These are phyloP conservation scores for Gonium pectorale DNA, from an alignment of 139 green algal species.

Conservation along the genomic window DNA sequence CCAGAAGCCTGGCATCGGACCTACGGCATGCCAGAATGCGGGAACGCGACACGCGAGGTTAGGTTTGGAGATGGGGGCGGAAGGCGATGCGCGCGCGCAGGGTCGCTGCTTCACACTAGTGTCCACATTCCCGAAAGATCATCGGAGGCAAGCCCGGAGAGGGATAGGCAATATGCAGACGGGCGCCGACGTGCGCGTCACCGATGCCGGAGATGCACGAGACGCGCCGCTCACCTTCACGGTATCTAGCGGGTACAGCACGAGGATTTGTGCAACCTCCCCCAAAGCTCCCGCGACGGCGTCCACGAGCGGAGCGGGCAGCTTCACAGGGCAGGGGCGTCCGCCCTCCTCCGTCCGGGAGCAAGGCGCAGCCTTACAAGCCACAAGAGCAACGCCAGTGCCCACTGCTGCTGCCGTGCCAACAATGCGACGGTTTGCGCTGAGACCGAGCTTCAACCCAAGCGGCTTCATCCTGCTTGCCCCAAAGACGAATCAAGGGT, in stretches of 20 bases:
- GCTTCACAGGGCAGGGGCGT: not conserved
- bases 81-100: too few relatives aligned
- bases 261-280: conserved; percentile 70
- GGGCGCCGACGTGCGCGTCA: too few relatives aligned
- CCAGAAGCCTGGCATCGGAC: conserved; percentile 71
- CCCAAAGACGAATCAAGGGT: not conserved
- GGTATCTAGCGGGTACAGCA: conserved; percentile 79
- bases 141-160: too few relatives aligned
- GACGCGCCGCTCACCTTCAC: conserved; percentile 63
- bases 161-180: too few relatives aligned
- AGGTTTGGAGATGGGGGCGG: too few relatives aligned
- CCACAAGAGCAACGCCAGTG: not conserved
- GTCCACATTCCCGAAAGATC: too few relatives aligned
- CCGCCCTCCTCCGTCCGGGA: not conserved
- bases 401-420: not conserved
- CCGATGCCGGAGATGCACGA: too few relatives aligned
- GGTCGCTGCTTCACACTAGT: too few relatives aligned
- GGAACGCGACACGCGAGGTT: too few relatives aligned
- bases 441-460: not conserved
- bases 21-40: too few relatives aligned
- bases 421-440: not conserved
- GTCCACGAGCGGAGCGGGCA: not conserved
- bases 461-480: conserved; percentile 7
- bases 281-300: conserved; percentile 46
- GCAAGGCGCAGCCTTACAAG: not conserved